Base-by-base conservation (phyloP, 352 stramenopile genomes). In the Pythium sukuiense region DNA sequence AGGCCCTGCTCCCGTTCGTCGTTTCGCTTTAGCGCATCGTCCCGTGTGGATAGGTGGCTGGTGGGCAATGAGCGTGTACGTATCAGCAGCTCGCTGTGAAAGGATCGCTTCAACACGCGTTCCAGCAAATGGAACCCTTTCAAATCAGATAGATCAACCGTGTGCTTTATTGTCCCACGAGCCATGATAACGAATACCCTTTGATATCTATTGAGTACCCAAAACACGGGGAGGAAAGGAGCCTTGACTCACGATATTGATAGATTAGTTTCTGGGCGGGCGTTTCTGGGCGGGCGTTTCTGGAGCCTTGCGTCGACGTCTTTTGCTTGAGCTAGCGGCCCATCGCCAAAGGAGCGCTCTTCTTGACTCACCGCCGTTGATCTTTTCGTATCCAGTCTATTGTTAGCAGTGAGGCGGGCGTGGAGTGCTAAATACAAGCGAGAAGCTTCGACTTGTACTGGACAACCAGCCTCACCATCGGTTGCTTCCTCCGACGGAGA, bases 161-260 rank as follows among this genome's bases (percentile, higher is more conserved):
- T 5, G 3, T 13, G 37, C 13, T 18, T 5, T 12, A 45, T 45
- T 8, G 3, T 45, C 37, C 8, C 18, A 13, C 37, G 8, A 45
- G 8, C 37, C 11, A 5, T 45, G 37, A 45, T 12, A 45, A 18
- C 13, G 13, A 5, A 45, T 45, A 45, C 37, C 37, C 11, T 45
- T 8, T 45, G 8, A 16, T 45, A 45, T 45, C 37, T 11, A 65
- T 52, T 65, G 55, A 65, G 0, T 9, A 37, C 32, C 9, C 32
- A 11, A 9, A 9, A 37, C 20, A 24, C 20, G 20, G 20, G 20
- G 20, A 24, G 20, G 20, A 24, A 24, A 0, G 20, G 20, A 11
- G 6, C 32, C 30, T 64, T 64, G 58, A 64, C 58, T 64, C 58
- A 64, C 58, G 27, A 48, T 64, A 65, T 58, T 65, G 55, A 65